Evolutionary conservation across 192 early-diverging fungal species (phyloP).

Genomic region (Coemansia sp.): DNA sequence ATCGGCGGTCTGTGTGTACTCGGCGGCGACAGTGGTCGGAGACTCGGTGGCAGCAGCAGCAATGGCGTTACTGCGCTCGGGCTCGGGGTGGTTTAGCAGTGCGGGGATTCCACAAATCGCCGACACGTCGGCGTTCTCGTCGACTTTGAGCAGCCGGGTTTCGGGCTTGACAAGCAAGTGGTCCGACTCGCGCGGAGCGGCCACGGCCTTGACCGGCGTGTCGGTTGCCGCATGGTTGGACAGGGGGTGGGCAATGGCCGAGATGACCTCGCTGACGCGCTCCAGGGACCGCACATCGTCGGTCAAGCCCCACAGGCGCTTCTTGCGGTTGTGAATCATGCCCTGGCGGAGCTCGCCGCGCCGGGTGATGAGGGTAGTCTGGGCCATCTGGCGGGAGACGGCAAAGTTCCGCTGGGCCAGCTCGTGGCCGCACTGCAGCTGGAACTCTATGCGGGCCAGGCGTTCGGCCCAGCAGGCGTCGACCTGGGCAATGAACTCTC

Average conservation of each 20-base stretch:
- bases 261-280: slow-evolving; percentile 25
- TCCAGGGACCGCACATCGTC: slow-evolving; percentile 35
- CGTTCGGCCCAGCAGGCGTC: slow-evolving; percentile 40
- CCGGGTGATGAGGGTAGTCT: slow-evolving; percentile 11
- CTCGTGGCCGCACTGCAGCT: slow-evolving; percentile 10
- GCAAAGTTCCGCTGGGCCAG: slow-evolving; percentile 19
- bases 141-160: slow-evolving; percentile 12
- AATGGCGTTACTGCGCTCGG: slow-evolving; percentile 4
- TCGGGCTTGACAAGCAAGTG: slow-evolving; percentile 26
- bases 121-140: slow-evolving; percentile 27
- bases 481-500: slow-evolving; percentile 19
- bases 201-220: slow-evolving; percentile 1
- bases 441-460: slow-evolving; percentile 24
- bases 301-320: slow-evolving; percentile 31
- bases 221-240: slow-evolving; percentile 2
- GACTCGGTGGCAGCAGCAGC: neutral
- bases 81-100: slow-evolving; percentile 27
- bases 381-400: slow-evolving; percentile 4
- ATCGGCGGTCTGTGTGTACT: neutral
- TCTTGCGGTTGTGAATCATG: slow-evolving; percentile 26
- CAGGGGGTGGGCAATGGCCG: slow-evolving; percentile 17
- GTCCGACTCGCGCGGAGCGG: slow-evolving; percentile 11
- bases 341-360: slow-evolving; percentile 24
- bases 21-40: neutral
- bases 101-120: slow-evolving; percentile 33